Evolutionary conservation across 805 yeast genomes (phyloP), one percentile per base, ranked within the genome.

Genomic region (Geotrichum ghanense): DNA sequence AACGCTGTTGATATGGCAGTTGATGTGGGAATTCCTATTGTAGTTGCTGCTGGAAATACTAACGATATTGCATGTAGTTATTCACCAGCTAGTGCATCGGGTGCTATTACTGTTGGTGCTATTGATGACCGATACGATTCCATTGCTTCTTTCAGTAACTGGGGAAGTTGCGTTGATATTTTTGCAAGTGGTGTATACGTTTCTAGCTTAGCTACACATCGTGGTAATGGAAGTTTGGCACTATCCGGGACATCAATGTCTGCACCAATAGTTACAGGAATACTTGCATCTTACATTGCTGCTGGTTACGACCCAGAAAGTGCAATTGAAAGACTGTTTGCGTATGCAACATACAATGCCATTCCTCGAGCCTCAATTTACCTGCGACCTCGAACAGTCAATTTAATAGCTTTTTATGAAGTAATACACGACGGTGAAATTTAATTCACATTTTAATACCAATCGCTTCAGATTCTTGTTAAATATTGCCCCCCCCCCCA

Each of bases 21-120:
- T 5, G 74, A 78, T 17, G 71, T 83, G 0, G 96, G 95, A 0
- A 59, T 88, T 31, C 62, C 66, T 7, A 54, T 64, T 39, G 57
- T 61, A 5, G 67, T 60, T 3, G 95, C 96, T 0, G 96, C 95
- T 0, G 97, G 96, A 0, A 88, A 88, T 60, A 73, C 81, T 20
- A 78, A 81, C 55, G 62, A 73, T 17, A 78, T 86, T 56, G 95
- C 96, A 0, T 89, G 96, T 57, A 63, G 70, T 44, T 75, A 82
- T 10, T 82, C 92, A 47, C 96, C 96, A 0, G 95, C 95, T 0
- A 80, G 92, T 23, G 80, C 94, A 0, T 63, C 66, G 1, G 67
- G 67, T 44, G 89, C 89, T 0, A 75, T 86, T 1, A 81, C 95
- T 0, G 95, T 89, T 3, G 97, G 96, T 0, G 95, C 96, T 2